Conservation (phyloP, 1,284 basidiomycete genomes). For the Ceratobasidium sp. region DNA sequence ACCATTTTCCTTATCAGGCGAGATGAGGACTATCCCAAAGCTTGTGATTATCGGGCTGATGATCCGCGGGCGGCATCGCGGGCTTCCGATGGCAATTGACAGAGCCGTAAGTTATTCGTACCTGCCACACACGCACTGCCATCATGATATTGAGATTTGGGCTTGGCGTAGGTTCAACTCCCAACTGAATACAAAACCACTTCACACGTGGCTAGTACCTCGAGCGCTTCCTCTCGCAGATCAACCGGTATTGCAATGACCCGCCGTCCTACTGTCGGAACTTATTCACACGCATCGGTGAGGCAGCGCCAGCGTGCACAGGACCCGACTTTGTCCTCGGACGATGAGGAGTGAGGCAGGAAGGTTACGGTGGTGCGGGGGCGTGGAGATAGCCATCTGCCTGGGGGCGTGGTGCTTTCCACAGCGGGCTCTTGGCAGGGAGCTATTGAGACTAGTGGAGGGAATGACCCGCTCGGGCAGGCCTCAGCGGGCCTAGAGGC, state of each 20-base stretch:
- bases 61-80: slow-evolving; percentile 38
- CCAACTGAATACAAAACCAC: slow-evolving; percentile 41
- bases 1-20: slow-evolving; percentile 35
- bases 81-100: slow-evolving; percentile 39
- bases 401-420: too few relatives aligned
- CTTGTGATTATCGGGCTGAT: slow-evolving; percentile 40
- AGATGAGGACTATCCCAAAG: slow-evolving; percentile 35
- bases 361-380: background rate
- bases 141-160: too few relatives aligned
- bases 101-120: slow-evolving; percentile 21
- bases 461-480: too few relatives aligned
- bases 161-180: slow-evolving; percentile 36
- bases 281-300: slow-evolving; percentile 14
- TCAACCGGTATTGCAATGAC: slow-evolving; percentile 22
- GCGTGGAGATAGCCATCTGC: too few relatives aligned
- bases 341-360: slow-evolving; percentile 18
- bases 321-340: slow-evolving; percentile 36
- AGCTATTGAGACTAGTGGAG: too few relatives aligned
- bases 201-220: slow-evolving; percentile 20
- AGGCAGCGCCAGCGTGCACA: slow-evolving; percentile 38
- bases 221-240: slow-evolving; percentile 26
- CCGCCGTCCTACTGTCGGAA: slow-evolving; percentile 34
- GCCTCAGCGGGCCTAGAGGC: background rate
- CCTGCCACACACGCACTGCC: background rate
- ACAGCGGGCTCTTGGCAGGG: too few relatives aligned